phyloP scores from a whole-genome alignment of 2,329 filamentous ascomycete genomes.

The Apiospora phragmitis region DNA sequence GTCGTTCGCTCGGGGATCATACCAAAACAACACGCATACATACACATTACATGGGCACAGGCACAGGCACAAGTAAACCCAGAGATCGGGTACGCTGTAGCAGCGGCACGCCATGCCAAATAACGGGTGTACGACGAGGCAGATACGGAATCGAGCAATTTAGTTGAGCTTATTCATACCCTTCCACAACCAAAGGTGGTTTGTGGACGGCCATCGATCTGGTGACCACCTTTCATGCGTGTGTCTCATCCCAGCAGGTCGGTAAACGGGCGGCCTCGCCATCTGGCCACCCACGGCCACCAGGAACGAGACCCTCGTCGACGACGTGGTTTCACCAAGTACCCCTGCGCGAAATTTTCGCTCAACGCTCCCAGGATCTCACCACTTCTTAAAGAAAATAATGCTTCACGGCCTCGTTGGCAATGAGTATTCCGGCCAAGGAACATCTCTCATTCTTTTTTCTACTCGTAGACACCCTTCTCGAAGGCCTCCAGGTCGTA shows the following conservation, averaged over 20 bases:
- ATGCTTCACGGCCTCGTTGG: neutral
- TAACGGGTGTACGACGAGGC: neutral
- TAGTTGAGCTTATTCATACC: neutral
- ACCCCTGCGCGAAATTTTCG: neutral
- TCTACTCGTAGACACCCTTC: constrained; percentile 53
- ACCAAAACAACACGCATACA: neutral
- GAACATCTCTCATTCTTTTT: neutral
- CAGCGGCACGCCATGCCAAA: neutral
- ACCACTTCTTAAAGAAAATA: neutral
- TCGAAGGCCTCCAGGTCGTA: constrained; percentile 85
- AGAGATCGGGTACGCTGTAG: neutral
- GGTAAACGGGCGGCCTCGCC: neutral
- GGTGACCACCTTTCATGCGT: neutral
- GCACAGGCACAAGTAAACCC: neutral
- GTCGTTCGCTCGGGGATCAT: neutral
- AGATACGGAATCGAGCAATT: neutral
- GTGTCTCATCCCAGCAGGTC: neutral
- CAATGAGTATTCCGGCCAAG: neutral
- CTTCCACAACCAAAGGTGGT: neutral
- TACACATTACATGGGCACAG: neutral
- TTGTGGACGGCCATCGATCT: neutral
- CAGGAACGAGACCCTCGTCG: neutral
- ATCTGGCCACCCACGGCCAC: neutral
- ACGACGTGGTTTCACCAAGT: neutral
- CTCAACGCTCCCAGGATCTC: neutral